phyloP scores from a whole-genome alignment of 257 asterid species.

The Lantana camara region DNA sequence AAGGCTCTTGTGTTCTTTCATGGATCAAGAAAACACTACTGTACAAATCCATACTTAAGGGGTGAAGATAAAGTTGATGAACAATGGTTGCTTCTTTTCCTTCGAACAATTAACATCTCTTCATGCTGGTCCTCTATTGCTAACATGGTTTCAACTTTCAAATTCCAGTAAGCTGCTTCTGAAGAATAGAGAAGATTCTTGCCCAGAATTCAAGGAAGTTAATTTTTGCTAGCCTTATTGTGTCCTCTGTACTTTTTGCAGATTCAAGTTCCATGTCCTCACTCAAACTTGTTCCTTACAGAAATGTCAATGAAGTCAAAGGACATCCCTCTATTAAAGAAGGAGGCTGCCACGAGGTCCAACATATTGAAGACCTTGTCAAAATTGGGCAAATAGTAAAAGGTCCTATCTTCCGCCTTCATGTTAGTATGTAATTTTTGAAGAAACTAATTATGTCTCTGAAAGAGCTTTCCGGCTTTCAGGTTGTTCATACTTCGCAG shows the following conservation, averaged over 20 bases:
- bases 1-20: conserved; percentile 36
- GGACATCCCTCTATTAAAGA: conserved; percentile 87
- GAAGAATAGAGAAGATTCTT: conserved; percentile 59
- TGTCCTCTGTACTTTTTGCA: conserved; percentile 17
- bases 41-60: conserved; percentile 68
- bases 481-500: conserved; percentile 97
- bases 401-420: conserved; percentile 48
- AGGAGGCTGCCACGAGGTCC: conserved; percentile 95
- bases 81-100: conserved; percentile 61
- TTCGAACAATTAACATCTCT: conserved; percentile 14
- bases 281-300: conserved; percentile 33
- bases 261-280: conserved; percentile 26
- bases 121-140: conserved; percentile 35
- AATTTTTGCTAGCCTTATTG: conserved; percentile 10
- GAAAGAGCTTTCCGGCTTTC: conserved; percentile 40
- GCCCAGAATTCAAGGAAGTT: conserved; percentile 85
- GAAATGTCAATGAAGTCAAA: conserved; percentile 79
- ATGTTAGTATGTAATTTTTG: conserved; percentile 14
- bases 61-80: conserved; percentile 80
- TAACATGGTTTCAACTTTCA: conserved; percentile 42
- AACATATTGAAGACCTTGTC: conserved; percentile 98
- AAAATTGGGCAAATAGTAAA: conserved; percentile 85
- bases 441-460: conserved; percentile 31
- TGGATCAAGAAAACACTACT: conserved; percentile 93
- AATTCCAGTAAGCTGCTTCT: conserved; percentile 75